A percentile compares a stretch with the other conserved stretches of the same genome.
These are phyloP conservation scores for Aspergillus sojae DNA, from an alignment of 2,329 filamentous ascomycete species.

Conservation along the genomic window DNA sequence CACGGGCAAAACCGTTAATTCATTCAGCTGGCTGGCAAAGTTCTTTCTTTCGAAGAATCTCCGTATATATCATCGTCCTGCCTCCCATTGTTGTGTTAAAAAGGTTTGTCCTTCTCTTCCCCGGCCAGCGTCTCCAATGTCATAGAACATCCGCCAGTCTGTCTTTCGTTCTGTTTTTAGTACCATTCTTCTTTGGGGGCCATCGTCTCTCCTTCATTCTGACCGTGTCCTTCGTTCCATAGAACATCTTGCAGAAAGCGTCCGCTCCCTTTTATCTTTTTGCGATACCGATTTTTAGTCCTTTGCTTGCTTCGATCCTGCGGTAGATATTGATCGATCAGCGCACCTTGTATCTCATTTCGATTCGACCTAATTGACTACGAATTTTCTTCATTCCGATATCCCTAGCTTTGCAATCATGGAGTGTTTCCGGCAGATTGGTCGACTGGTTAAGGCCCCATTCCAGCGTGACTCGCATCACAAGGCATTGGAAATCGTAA, in stretches of 20 bases:
- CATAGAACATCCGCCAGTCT: slow-evolving; percentile 28
- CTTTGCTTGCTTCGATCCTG: slow-evolving; percentile 14
- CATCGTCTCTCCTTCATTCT: slow-evolving; percentile 21
- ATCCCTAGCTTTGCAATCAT: slow-evolving; percentile 19
- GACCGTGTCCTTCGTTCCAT: slow-evolving; percentile 18
- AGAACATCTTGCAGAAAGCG: slow-evolving; percentile 9
- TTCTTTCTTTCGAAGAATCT: neutral
- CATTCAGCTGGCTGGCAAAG: slow-evolving; percentile 2
- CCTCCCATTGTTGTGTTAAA: neutral
- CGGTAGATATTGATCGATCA: slow-evolving; percentile 17
- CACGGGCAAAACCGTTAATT: slow-evolving; percentile 26
- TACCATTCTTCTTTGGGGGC: slow-evolving; percentile 21
- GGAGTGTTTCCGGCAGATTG: slow-evolving; percentile 42
- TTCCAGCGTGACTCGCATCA: slow-evolving; percentile 33
- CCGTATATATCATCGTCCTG: slow-evolving; percentile 18
- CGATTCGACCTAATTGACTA: slow-evolving; percentile 2
- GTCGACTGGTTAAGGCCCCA: slow-evolving; percentile 36
- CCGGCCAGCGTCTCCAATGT: slow-evolving; percentile 27
- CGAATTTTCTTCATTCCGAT: slow-evolving; percentile 1
- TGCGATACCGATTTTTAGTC: neutral
- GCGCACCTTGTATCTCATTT: slow-evolving; percentile 2
- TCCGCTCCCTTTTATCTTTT: slow-evolving; percentile 11
- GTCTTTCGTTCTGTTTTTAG: slow-evolving; percentile 24
- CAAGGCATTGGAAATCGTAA: slow-evolving; percentile 39
- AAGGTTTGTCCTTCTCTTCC: slow-evolving; percentile 6